These are phyloP conservation scores for Termitomyces sp. DNA, from an alignment of 768 basidiomycete species.

Conservation along the genomic window DNA sequence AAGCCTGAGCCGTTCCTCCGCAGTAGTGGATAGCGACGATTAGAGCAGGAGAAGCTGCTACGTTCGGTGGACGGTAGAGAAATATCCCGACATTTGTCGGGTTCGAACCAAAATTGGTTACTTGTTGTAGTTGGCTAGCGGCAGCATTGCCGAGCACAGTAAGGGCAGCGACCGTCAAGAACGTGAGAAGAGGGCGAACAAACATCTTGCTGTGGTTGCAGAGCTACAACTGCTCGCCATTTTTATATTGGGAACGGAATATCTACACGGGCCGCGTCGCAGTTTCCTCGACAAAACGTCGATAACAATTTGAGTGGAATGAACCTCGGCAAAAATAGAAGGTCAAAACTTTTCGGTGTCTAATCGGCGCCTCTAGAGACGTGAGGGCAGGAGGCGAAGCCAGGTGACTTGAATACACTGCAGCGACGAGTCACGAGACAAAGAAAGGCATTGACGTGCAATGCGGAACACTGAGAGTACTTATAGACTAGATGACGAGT, in stretches of 20 bases:
- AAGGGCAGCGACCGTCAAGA: conserved; percentile 13
- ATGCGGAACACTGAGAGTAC: neutral
- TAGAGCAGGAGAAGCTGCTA: conserved; percentile 34
- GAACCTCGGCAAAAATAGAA: conserved; percentile 5
- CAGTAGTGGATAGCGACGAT: conserved; percentile 53
- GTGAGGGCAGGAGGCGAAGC: neutral
- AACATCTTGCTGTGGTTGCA: conserved; percentile 4
- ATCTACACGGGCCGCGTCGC: neutral
- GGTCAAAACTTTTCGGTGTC: neutral
- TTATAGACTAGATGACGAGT: neutral
- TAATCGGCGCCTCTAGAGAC: neutral
- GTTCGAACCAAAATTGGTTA: conserved; percentile 44
- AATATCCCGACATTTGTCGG: conserved; percentile 47
- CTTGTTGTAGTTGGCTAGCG: conserved; percentile 28
- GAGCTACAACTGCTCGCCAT: neutral
- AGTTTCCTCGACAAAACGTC: conserved; percentile 10
- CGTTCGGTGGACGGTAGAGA: conserved; percentile 34
- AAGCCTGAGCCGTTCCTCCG: conserved; percentile 43
- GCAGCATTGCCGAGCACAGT: conserved; percentile 20
- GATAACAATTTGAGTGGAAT: neutral
- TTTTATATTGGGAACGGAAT: neutral
- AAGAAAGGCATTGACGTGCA: neutral
- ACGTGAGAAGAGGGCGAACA: conserved; percentile 7
- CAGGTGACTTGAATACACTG: neutral
- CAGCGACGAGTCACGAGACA: neutral